These are phyloP conservation scores for Epichloe sylvatica DNA, from an alignment of 2,329 filamentous ascomycete genomes.

Conservation along the genomic window DNA sequence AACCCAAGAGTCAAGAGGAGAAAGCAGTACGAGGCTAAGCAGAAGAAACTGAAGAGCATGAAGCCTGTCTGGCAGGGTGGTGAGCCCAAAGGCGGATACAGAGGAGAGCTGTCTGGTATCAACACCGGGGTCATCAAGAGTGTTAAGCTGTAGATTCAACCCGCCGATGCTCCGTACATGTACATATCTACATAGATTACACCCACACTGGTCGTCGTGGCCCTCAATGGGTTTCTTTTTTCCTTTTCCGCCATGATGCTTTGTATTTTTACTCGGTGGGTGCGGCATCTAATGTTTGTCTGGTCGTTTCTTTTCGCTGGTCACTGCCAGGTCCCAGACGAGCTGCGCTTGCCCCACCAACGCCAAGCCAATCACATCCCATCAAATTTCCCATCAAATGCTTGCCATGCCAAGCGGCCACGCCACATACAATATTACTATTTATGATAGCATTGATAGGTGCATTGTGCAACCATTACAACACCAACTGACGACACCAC, in stretches of 20 bases:
- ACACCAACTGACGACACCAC: not conserved
- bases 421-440: too few relatives aligned
- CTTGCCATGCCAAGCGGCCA: not conserved
- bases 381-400: not conserved
- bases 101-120: conserved; percentile 87
- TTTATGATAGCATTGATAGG: too few relatives aligned
- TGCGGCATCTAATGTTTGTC: not conserved
- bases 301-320: not conserved
- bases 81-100: conserved; percentile 72
- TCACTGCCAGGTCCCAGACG: too few relatives aligned
- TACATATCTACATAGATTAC: not conserved
- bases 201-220: too few relatives aligned
- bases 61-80: conserved; percentile 77
- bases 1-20: conserved; percentile 98
- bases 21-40: conserved; percentile 89
- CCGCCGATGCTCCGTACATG: not conserved
- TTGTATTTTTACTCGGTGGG: too few relatives aligned
- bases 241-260: not conserved
- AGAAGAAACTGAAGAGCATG: conserved; percentile 89
- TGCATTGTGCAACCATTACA: not conserved
- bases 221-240: too few relatives aligned
- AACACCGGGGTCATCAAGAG: conserved; percentile 89
- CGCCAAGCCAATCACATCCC: not conserved
- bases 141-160: conserved; percentile 57
- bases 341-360: not conserved